Percentiles rank a stretch among this genome's conserved stretches.
phyloP scores from a whole-genome alignment of 257 asterid genomes.

The Solanum pinnatisectum region DNA sequence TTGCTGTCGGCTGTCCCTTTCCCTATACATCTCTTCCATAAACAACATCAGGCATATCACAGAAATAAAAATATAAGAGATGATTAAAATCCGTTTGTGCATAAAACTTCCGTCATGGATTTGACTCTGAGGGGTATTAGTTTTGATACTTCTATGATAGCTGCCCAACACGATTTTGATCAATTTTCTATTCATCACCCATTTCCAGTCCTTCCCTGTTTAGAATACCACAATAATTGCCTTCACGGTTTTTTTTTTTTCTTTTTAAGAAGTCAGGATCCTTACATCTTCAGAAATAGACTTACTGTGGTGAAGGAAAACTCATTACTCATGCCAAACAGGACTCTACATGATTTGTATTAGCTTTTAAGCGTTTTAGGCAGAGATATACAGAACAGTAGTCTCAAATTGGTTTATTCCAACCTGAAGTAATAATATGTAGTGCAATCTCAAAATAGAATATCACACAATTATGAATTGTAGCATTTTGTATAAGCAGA shows the following conservation, averaged over 20 bases:
- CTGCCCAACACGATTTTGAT: not conserved
- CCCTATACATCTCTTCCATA: not conserved
- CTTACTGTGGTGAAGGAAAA: no score
- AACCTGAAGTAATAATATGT: not conserved
- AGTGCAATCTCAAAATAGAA: not conserved
- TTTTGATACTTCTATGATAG: not conserved
- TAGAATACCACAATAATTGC: not conserved
- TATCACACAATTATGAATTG: not conserved
- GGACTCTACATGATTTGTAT: not conserved
- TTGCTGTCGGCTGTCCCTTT: not conserved
- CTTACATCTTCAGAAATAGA: not conserved
- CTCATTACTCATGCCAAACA: not conserved
- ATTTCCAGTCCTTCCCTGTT: not conserved
- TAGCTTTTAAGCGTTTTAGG: no score
- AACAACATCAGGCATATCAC: not conserved
- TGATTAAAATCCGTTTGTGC: not conserved
- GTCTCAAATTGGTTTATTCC: not conserved
- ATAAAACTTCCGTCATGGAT: not conserved
- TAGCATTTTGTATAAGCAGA: not conserved
- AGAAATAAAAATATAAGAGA: not conserved
- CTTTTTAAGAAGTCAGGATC: not conserved
- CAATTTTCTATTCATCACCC: not conserved
- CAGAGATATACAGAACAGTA: not conserved
- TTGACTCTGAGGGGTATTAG: not conserved
- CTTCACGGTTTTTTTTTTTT: not conserved